Evolutionary conservation across 805 yeast genomes (phyloP), one percentile per base, ranked within the genome.

Genomic region (Maudiozyma serrabonitensis): DNA sequence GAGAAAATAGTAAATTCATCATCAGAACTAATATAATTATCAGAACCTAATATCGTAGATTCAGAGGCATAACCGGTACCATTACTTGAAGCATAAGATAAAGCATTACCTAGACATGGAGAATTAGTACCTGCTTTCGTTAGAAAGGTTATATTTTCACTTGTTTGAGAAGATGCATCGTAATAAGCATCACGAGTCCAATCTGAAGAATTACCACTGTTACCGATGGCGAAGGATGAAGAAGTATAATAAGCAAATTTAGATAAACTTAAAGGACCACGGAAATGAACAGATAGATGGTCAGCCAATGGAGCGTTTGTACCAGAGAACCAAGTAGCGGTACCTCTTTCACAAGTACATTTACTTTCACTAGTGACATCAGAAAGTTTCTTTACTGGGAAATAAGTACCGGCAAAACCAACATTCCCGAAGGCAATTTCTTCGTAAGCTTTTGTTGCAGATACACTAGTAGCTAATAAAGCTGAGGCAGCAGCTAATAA

Each of bases 271-370:
- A 84, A 65, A 3, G 93, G 93, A 34, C 93, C 93, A 67, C 93
- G 77, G 63, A 84, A 76, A 62, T 84, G 93, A 11, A 84, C 89
- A 1, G 88, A 80, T 12, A 84, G 69, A 54, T 79, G 86, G 49
- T 74, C 81, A 55, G 81, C 67, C 38, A 83, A 57, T 1, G 93
- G 93, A 15, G 88, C 70, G 60, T 81, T 81, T 4, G 78, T 48
- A 23, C 91, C 90, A 11, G 73, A 65, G 45, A 66, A 66, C 59
- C 62, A 60, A 18, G 51, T 50, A 13, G 52, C 46, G 11, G 58
- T 59, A 32, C 52, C 64, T 4, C 59, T 62, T 28, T 60, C 63
- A 54, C 70, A 66, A 16, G 59, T 54, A 56, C 69, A 64, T 28
- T 52, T 55, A 7, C 49, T 46, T 41, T 55, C 53, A 40, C 53